Percentiles rank a stretch among this genome's conserved stretches.
These are phyloP conservation scores for Pseudohyphozyma bogoriensis DNA, from an alignment of 768 basidiomycete species.

Conservation along the genomic window DNA sequence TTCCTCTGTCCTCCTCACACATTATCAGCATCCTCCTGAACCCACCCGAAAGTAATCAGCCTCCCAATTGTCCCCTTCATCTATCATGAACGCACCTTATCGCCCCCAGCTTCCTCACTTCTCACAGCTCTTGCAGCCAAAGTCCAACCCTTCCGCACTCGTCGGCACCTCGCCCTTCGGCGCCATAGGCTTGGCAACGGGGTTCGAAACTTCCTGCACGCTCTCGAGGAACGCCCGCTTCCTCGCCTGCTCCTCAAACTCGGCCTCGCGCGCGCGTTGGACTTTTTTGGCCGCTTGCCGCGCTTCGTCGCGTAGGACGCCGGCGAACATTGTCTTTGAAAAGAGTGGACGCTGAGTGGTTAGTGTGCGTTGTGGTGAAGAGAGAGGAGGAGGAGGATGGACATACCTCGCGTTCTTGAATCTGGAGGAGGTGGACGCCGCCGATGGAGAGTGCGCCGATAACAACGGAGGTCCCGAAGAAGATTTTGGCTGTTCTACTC, in stretches of 20 bases:
- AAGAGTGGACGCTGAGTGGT: too few species aligned
- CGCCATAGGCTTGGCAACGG: neutral
- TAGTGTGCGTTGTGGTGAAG: neutral
- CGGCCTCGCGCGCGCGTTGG: conserved; percentile 18
- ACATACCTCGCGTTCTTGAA: conserved; percentile 22
- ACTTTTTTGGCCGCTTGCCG: conserved; percentile 12
- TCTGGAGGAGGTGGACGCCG: conserved; percentile 27
- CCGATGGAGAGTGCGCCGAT: conserved; percentile 16
- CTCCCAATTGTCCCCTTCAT: too few species aligned
- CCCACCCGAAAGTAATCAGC: too few species aligned
- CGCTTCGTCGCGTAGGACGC: conserved; percentile 23
- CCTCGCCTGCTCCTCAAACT: conserved; percentile 26
- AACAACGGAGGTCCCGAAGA: conserved; percentile 12
- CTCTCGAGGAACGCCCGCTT: conserved; percentile 25
- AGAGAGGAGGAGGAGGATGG: neutral
- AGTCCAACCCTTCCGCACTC: conserved; percentile 23
- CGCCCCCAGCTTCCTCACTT: neutral
- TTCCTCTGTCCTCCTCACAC: too few species aligned
- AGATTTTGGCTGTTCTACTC: conserved; percentile 18
- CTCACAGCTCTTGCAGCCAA: conserved; percentile 29
- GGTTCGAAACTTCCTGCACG: conserved; percentile 15
- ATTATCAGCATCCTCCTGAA: too few species aligned
- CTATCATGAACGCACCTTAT: too few species aligned
- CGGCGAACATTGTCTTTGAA: conserved; percentile 30
- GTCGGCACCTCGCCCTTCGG: conserved; percentile 10